Percentiles rank a stretch among this genome's conserved stretches.
phyloP scores from a whole-genome alignment of 768 basidiomycete species.

The Mycena maculata region DNA sequence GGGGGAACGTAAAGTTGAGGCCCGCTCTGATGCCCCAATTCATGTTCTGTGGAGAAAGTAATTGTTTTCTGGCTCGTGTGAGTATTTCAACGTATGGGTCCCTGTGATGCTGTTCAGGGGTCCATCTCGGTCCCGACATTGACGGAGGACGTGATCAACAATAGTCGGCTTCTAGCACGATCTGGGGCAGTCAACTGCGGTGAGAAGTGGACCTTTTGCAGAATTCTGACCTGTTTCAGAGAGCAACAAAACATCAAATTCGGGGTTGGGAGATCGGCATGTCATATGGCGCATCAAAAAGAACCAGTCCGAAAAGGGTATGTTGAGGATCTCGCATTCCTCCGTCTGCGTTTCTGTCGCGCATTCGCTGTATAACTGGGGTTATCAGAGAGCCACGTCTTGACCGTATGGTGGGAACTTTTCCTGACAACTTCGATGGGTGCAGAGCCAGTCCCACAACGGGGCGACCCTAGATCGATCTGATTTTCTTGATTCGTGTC shows the following conservation, averaged over 20 bases:
- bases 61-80: not conserved
- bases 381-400: not conserved
- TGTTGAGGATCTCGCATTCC: not conserved
- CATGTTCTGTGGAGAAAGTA: not conserved
- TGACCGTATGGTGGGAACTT: not conserved
- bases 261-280: not conserved
- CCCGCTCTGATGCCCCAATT: not conserved
- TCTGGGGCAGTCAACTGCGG: too few relatives aligned
- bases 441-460: slow-evolving; percentile 1
- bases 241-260: not conserved
- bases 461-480: slow-evolving; percentile 33
- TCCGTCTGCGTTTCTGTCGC: not conserved
- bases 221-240: slow-evolving; percentile 11
- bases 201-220: too few relatives aligned
- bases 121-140: not conserved
- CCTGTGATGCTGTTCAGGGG: not conserved
- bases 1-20: slow-evolving; percentile 6
- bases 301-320: not conserved
- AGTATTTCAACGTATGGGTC: slow-evolving; percentile 20
- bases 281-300: slow-evolving; percentile 22
- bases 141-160: too few relatives aligned
- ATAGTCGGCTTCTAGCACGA: too few relatives aligned
- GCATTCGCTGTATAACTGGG: not conserved
- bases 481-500: slow-evolving; percentile 27
- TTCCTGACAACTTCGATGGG: not conserved